These are phyloP conservation scores for Amoebophrya sp. DNA, from an alignment of 169 alveolate genomes.

Conservation along the genomic window DNA sequence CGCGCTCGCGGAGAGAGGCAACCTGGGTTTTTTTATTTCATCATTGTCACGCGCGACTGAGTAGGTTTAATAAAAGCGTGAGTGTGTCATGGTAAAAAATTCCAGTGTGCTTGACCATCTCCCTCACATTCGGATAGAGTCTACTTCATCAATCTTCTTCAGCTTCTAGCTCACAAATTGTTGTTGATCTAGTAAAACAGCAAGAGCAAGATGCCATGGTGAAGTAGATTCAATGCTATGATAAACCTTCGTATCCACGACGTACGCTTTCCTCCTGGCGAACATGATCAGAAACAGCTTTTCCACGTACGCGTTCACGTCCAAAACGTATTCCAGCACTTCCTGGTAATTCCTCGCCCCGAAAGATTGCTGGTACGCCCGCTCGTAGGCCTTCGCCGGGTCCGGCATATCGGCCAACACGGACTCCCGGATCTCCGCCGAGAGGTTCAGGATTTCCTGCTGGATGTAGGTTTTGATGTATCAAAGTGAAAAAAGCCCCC, in stretches of 20 bases:
- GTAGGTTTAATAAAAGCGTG: no score
- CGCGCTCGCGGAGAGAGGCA: constrained; percentile 12
- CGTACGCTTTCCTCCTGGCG: background rate
- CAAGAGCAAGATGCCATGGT: no score
- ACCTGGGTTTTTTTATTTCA: background rate
- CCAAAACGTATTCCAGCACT: constrained; percentile 9
- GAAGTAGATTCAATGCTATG: no score
- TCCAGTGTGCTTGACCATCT: no score
- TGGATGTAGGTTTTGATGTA: background rate
- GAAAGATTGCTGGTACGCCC: background rate
- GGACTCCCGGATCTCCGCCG: background rate
- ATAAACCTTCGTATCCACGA: background rate
- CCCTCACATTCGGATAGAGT: no score
- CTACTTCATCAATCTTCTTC: no score
- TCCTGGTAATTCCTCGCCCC: background rate
- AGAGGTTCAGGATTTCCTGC: constrained; percentile 1
- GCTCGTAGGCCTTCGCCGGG: background rate
- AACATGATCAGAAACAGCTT: constrained; percentile 5
- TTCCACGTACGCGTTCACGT: constrained; percentile 11
- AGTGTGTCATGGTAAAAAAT: no score
- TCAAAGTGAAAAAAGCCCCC: no score
- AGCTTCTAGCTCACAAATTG: no score
- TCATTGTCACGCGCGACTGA: no score
- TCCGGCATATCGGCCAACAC: background rate
- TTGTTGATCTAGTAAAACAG: no score